Conservation (phyloP, 306 rosid species). For the Adenanthera pavonina region DNA sequence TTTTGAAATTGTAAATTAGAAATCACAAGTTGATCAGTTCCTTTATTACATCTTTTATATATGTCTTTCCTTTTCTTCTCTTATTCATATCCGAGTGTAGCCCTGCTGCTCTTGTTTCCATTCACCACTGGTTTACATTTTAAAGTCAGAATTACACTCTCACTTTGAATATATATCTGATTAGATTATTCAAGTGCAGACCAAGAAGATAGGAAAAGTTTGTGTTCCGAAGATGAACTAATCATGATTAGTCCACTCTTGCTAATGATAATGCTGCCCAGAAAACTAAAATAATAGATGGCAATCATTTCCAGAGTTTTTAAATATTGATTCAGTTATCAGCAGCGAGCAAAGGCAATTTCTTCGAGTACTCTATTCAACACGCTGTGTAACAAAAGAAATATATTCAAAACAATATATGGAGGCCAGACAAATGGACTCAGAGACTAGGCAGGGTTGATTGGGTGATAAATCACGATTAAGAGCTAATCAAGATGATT, state of each 20-base stretch:
- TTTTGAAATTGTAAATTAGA: conserved; percentile 27
- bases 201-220: conserved; percentile 14
- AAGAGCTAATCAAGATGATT: conserved; percentile 44
- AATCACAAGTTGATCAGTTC: background rate
- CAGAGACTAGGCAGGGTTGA: background rate
- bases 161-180: background rate
- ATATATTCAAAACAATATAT: background rate
- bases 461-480: conserved; percentile 24
- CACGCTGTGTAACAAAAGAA: background rate
- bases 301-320: background rate
- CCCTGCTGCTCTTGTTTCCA: background rate
- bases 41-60: background rate
- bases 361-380: background rate
- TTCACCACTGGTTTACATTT: background rate
- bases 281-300: background rate
- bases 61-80: background rate
- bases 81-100: background rate
- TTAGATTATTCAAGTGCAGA: conserved; percentile 24
- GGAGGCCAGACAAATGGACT: background rate
- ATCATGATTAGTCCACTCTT: conserved; percentile 24
- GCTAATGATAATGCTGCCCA: background rate
- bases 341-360: background rate
- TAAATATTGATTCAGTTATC: background rate
- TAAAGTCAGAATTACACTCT: background rate
- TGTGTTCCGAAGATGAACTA: conserved; percentile 20